Base-by-base conservation (phyloP, 164 flowering plant species). In the Cinnamomum micranthum region DNA sequence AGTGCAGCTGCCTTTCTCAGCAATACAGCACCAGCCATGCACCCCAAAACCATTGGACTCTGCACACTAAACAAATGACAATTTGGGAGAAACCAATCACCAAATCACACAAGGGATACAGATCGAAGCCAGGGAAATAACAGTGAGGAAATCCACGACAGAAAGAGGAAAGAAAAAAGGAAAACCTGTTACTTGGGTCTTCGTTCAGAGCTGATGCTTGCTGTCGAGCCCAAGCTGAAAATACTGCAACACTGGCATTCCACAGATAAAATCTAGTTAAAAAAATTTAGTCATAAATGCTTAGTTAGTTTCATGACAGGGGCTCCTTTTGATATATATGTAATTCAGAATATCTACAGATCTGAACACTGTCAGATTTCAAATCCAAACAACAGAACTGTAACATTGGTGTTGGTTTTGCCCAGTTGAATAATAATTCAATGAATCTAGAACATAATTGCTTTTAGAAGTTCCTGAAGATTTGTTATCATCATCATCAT, bases 1-100 rank as follows among this genome's bases (percentile, higher is more conserved):
- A 82, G 81, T 22, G 92, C 85, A 51, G 99, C 98, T 71, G 97
- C 97, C 73, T 89, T 90, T 77, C 98, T 89, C 84, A 94, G 62
- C 68, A 96, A 71, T 52, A 85, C 87, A 27, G 97, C 90, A 33
- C 89, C 99, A 74, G 98, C 95, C 75, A 94, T 87, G 87, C 93
- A 85, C 13, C 99, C 98, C 88, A 89, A 76, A 24, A 92, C 75
- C 51, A 92, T 84, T 0, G 98, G 97, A 77, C 90, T 96, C 65
- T 50, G 69, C 13, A 74, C 71, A 35, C 89, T 85, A 74, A 23
- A 69, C 51, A 58, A 74, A 66, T 63, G 70, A 73, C 27, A 60
- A 31, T 23, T 23, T 50, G 60, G 51, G 27, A 73, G 41, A 71
- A 74, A 58, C 19, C 20, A 24, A 71, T 27, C 70, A 73, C 50